Conservation (phyloP, 2,329 filamentous ascomycete genomes). For the Pseudogymnoascus sp. region DNA sequence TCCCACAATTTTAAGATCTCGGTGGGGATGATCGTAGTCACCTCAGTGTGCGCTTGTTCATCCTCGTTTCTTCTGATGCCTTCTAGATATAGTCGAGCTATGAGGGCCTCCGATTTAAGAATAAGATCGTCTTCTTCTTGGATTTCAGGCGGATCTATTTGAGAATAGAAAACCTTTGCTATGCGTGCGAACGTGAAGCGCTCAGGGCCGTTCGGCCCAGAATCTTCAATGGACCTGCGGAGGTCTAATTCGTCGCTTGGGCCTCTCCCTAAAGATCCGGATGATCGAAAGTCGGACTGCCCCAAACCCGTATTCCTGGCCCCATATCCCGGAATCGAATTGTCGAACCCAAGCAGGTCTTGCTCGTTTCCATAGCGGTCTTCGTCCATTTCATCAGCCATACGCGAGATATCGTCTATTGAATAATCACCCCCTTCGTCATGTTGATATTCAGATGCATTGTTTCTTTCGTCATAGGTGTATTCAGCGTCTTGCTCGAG, state of each 20-base stretch:
- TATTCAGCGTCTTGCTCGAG: constrained; percentile 32
- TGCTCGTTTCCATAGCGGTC: not conserved
- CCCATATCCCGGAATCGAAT: not conserved
- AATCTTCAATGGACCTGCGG: not conserved
- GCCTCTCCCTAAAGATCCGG: not conserved
- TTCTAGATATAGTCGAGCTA: constrained; percentile 56
- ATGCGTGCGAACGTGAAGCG: constrained; percentile 56
- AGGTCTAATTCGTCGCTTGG: not conserved
- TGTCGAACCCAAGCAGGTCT: not conserved
- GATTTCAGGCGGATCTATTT: constrained; percentile 49
- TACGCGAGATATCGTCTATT: not conserved
- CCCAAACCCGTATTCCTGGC: not conserved
- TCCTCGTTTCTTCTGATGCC: constrained; percentile 49
- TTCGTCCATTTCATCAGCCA: constrained; percentile 8
- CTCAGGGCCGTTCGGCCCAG: constrained; percentile 20
- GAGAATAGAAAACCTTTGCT: constrained; percentile 59
- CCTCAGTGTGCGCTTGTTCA: constrained; percentile 45
- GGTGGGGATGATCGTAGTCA: constrained; percentile 44
- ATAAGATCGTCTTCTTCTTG: constrained; percentile 65
- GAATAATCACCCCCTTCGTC: constrained; percentile 1
- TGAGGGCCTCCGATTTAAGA: constrained; percentile 62
- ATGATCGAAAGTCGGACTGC: not conserved
- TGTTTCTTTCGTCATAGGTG: constrained; percentile 32
- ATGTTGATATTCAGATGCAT: constrained; percentile 13
- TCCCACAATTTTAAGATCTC: constrained; percentile 49